Base-by-base conservation (phyloP, 306 rosid genomes). In the Luffa aegyptiaca region DNA sequence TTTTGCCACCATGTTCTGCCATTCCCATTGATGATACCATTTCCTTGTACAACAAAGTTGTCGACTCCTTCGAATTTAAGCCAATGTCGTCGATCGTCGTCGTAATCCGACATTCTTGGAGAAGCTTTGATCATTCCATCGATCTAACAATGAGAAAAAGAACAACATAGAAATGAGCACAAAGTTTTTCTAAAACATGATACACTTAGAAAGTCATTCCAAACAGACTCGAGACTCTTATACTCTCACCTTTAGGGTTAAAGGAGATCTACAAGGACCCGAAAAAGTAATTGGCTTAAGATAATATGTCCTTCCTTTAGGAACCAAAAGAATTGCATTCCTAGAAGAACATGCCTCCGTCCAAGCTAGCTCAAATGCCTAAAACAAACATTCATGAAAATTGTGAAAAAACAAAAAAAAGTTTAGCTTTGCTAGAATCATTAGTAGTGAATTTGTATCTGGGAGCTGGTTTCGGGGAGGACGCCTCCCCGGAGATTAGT, bases 1-100 rank as follows among this genome's bases (percentile, higher is more conserved):
- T 81, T 89, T 10, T 18, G 18, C 98, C 98, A 94, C 98, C 97
- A 94, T 55, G n/a, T 88, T 80, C 46, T 87, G 9, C 98, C 98
- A 80, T 92, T 94, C 35, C 98, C 97, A 80, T 94, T 26, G 88
- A 94, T 79, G 44, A 80, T 84, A 42, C 97, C 96, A 18, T 87
- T 88, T 63, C 97, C 96, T 84, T 87, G 81, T 74, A 93, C 92
- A 17, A 17, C 77, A 8, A 93, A 80, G 82, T 85, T 81, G 0
- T 57, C 35, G 0, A 93, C 36, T 48, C 73, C 80, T 5, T 83
- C 70, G 81, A 93, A 93, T 83, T 58, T 16, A 62, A 93, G 85
- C 96, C 97, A 93, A 39, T 68, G 84, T 5, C 20, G 49, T 16
- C 51, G 61, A 76, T 88, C 89, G 17, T 81, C 6, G 41, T 26